Evolutionary conservation across 257 asterid species (phyloP), one percentile per base, ranked within the genome.

Genomic region (Rauvolfia tetraphylla): DNA sequence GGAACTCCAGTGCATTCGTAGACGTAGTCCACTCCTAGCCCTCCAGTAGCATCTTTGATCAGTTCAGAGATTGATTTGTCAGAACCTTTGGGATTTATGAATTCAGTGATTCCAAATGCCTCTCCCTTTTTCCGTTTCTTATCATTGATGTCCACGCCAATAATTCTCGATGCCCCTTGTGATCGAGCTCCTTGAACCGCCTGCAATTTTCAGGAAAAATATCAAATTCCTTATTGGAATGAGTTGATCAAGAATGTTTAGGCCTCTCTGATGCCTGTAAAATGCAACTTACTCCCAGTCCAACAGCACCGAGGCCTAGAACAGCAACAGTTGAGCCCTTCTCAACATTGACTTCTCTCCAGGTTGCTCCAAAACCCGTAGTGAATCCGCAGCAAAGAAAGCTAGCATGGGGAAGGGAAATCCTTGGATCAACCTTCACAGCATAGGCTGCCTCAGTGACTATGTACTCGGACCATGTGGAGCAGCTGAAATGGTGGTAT

Each of bases 261-360:
- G n/a, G n/a, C n/a, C n/a, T n/a, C n/a, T n/a, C n/a, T n/a, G n/a
- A n/a, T n/a, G n/a, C n/a, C n/a, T n/a, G n/a, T n/a, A n/a, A n/a
- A n/a, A n/a, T n/a, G n/a, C n/a, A 53, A 41, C 86, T 88, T 72
- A 89, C 96, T 74, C 96, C 94, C 5, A 87, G 88, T 75, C 92
- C 96, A 82, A 90, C 97, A 33, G 96, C 92, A 38, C 97, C 96
- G 74, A 92, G 96, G 81, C 97, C 97, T 27, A 90, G 78, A 0
- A 89, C 95, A 78, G 97, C 97, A 77, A 92, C 89, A 41, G 89
- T 84, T 9, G 95, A 82, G 15, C 95, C 97, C 76, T 89, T 89
- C 12, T 83, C 86, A 27, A 92, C 74, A 6, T n/a, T 44, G 77
- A 79, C 81, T 66, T 79, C 88, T 48, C 85, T 88, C 86, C 79